phyloP scores from a whole-genome alignment of 768 basidiomycete species.

The Pilatotrama ljubarskyi region DNA sequence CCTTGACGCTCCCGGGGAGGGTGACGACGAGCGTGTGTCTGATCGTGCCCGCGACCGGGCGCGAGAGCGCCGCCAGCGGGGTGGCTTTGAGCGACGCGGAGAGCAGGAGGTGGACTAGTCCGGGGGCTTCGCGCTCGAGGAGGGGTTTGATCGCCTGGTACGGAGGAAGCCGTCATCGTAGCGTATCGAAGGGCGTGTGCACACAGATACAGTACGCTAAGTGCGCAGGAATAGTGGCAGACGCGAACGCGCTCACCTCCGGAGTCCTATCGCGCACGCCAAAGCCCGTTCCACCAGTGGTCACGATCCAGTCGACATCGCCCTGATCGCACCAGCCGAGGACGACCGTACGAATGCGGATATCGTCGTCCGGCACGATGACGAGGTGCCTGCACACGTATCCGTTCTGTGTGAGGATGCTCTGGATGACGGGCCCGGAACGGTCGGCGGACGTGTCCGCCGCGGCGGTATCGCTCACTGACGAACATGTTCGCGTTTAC shows the following conservation, averaged over 20 bases:
- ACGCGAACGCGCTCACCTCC: conserved; percentile 50
- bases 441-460: conserved; percentile 50
- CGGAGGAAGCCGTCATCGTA: background rate
- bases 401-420: conserved; percentile 43
- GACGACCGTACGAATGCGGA: conserved; percentile 49
- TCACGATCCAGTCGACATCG: conserved; percentile 72
- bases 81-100: conserved; percentile 71
- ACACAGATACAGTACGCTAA: background rate
- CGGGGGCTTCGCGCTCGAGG: conserved; percentile 67
- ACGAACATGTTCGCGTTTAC: background rate
- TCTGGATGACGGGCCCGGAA: conserved; percentile 65
- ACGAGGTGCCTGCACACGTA: conserved; percentile 36
- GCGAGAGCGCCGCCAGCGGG: conserved; percentile 77
- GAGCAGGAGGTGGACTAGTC: conserved; percentile 74
- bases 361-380: conserved; percentile 68
- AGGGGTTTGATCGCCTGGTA: conserved; percentile 58
- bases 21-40: conserved; percentile 70
- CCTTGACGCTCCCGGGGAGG: conserved; percentile 84
- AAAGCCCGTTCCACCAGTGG: conserved; percentile 89
- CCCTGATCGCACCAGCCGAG: conserved; percentile 45
- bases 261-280: conserved; percentile 80
- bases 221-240: background rate
- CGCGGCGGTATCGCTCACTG: conserved; percentile 76
- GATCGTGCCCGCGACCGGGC: conserved; percentile 79
- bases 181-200: background rate